These are phyloP conservation scores for Schwanniomyces yamadae DNA, from an alignment of 805 yeast species.

Conservation along the genomic window DNA sequence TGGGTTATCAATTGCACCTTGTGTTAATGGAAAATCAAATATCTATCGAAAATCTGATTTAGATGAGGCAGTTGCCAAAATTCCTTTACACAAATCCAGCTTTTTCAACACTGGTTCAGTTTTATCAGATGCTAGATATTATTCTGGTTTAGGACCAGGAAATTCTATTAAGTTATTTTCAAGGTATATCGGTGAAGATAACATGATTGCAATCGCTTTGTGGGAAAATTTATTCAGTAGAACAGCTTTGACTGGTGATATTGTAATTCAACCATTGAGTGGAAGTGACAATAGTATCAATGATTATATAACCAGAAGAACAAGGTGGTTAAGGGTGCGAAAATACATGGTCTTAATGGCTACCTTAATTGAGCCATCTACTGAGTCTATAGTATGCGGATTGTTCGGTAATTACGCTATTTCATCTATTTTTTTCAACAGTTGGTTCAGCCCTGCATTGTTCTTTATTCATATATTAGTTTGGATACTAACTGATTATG, in stretches of 20 bases:
- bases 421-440: slow-evolving; percentile 41
- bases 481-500: slow-evolving; percentile 68
- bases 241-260: slow-evolving; percentile 77
- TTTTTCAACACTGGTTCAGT: slow-evolving; percentile 34
- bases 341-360: slow-evolving; percentile 86
- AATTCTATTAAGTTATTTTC: slow-evolving; percentile 70
- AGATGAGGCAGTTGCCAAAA: slow-evolving; percentile 52
- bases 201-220: slow-evolving; percentile 83
- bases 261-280: slow-evolving; percentile 69
- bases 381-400: slow-evolving; percentile 73
- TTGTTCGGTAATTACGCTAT: slow-evolving; percentile 61
- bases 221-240: slow-evolving; percentile 69
- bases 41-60: slow-evolving; percentile 67
- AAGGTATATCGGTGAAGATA: slow-evolving; percentile 85
- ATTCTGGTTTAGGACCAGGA: slow-evolving; percentile 32
- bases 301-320: slow-evolving; percentile 67
- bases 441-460: slow-evolving; percentile 31
- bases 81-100: slow-evolving; percentile 24
- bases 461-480: slow-evolving; percentile 52
- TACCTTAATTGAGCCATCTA: slow-evolving; percentile 81
- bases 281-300: slow-evolving; percentile 40
- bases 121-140: slow-evolving; percentile 27
- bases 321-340: slow-evolving; percentile 83
- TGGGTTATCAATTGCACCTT: slow-evolving; percentile 73
- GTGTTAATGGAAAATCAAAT: slow-evolving; percentile 89